Evolutionary conservation across 164 flowering plant species (phyloP).

Genomic region (Stephania cephalantha): DNA sequence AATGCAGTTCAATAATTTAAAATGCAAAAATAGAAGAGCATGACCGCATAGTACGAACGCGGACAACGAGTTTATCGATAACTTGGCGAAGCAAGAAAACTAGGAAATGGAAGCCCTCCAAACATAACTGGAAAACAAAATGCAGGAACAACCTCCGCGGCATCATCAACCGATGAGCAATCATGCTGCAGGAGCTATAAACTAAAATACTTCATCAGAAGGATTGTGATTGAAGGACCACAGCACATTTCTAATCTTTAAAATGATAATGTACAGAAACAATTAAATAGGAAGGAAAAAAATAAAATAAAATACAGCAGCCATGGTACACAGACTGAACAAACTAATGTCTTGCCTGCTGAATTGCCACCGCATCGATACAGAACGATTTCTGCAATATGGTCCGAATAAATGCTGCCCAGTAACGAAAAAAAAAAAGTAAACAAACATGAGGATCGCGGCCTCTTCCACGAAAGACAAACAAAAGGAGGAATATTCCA

Average conservation of each 20-base stretch:
- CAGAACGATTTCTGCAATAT: not conserved
- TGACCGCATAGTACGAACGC: too few species aligned
- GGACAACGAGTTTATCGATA: not conserved
- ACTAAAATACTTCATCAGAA: not conserved
- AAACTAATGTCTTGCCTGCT: not conserved
- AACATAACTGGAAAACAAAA: not conserved
- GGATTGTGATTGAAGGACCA: not conserved
- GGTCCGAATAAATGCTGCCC: not conserved
- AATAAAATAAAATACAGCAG: not conserved
- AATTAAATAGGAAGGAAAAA: not conserved
- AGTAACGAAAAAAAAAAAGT: not conserved
- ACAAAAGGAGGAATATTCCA: not conserved
- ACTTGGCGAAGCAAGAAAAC: not conserved
- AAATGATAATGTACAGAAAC: constrained; percentile 4
- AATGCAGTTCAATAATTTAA: too few species aligned
- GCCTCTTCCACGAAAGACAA: not conserved
- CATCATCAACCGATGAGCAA: not conserved
- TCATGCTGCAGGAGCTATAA: not conserved
- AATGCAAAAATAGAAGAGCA: too few species aligned
- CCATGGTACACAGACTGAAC: not conserved
- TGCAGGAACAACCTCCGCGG: not conserved
- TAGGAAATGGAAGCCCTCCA: not conserved
- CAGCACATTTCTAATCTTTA: constrained; percentile 1
- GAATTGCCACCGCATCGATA: not conserved
- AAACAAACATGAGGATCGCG: not conserved